Evolutionary conservation across 257 asterid species (phyloP), one percentile per base, ranked within the genome.

Genomic region (Nicotiana sylvestris): DNA sequence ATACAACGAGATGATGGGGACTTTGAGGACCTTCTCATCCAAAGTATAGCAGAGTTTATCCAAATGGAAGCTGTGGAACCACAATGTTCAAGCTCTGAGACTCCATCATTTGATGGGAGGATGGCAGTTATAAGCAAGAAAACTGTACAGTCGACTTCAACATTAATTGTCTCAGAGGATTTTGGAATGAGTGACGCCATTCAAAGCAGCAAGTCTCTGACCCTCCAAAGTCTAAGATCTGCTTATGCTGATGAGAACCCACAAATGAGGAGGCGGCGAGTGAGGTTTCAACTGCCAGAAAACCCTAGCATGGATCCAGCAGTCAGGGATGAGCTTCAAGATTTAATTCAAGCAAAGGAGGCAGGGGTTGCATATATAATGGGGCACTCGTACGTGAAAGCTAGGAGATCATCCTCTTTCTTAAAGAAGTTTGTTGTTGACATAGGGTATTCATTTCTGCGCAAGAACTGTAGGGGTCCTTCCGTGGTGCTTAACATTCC

Each of bases 11-110:
- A 90, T 43, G 85, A 87, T 55, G 85, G 80, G 29, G 84, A 89
- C 74, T 90, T 90, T 3, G 93, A 90, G 62, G 78, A 86, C 82
- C 85, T 83, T 56, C 84, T 90, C 35, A 85, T 90, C 37, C 87
- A 77, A 70, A 84, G 86, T 55, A 82, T 90, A 39, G 81, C 83
- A 0, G 83, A 89, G 64, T 89, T 89, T 57, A 86, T 90, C 30
- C 82, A 86, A 58, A 80, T 82, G 51, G 88, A 89, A 56, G 82
- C 60, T 11, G 80, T 66, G 51, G 77, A 65, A 62, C 58, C 83
- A 49, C 72, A 80, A 53, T 33, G 39, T 16, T 39, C 77, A 25
- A 82, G 76, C 53, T n/a, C 70, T 1, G 84, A 67, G 37, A 55
- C 69, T 27, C 9, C 76, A 55, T 60, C 76, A 21, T 37, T 69